phyloP scores from a whole-genome alignment of 78 protist genomes.

The Acrasis kona region DNA sequence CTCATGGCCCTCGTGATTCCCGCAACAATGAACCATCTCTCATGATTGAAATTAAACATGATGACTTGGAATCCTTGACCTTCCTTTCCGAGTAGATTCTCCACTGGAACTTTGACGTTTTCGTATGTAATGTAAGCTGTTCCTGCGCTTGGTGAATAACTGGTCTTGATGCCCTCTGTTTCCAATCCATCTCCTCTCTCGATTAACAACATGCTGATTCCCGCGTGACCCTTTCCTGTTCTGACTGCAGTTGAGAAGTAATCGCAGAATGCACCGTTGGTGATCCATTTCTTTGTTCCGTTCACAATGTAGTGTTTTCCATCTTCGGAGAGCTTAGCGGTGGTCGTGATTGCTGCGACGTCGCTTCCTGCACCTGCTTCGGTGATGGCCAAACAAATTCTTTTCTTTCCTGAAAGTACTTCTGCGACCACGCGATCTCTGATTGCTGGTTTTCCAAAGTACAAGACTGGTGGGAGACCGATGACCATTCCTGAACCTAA shows the following conservation, averaged over 20 bases:
- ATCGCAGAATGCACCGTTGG: constrained; percentile 60
- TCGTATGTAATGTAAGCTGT: constrained; percentile 67
- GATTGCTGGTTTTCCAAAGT: not conserved
- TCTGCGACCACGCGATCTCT: not conserved
- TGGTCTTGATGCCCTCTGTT: constrained; percentile 74
- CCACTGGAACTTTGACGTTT: constrained; percentile 51
- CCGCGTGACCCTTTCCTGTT: constrained; percentile 62
- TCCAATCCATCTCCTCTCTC: constrained; percentile 60
- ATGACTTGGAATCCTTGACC: constrained; percentile 71
- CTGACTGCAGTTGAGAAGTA: constrained; percentile 30
- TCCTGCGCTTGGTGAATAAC: constrained; percentile 83
- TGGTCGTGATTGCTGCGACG: constrained; percentile 68
- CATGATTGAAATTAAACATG: constrained; percentile 80
- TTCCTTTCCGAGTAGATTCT: constrained; percentile 62
- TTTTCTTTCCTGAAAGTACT: constrained; percentile 66
- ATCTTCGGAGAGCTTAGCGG: constrained; percentile 49
- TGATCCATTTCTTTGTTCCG: constrained; percentile 81
- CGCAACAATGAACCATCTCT: constrained; percentile 44
- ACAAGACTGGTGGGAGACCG: constrained; percentile 14
- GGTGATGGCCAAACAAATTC: constrained; percentile 85
- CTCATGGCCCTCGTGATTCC: not conserved
- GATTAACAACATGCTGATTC: constrained; percentile 36
- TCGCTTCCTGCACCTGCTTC: constrained; percentile 89
- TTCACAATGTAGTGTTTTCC: constrained; percentile 47
- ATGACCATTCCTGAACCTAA: not conserved